Evolutionary conservation across 169 alveolate species (phyloP).

Genomic region (Eimeria maxima): DNA sequence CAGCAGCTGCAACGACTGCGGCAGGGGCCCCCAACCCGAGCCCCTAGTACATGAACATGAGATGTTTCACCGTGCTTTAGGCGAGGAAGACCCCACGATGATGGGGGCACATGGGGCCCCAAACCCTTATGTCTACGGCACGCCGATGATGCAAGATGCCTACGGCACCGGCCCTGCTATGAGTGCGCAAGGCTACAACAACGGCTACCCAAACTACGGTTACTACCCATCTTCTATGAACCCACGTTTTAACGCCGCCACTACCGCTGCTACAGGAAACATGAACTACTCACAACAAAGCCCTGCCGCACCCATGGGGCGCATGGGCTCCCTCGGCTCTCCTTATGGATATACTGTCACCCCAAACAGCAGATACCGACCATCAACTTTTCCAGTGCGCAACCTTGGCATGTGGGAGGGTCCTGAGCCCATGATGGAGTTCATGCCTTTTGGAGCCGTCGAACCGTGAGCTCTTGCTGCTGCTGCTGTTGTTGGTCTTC

Average conservation of each 20-base stretch:
- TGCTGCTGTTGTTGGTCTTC: too few relatives aligned
- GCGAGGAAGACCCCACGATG: slow-evolving; percentile 6
- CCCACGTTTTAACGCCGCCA: neutral
- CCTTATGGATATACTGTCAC: neutral
- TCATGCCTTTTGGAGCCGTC: neutral
- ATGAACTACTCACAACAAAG: neutral
- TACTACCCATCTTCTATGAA: neutral
- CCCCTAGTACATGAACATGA: neutral
- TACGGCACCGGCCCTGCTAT: neutral
- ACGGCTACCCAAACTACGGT: neutral
- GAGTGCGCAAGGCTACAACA: neutral
- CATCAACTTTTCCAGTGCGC: neutral
- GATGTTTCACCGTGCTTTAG: neutral
- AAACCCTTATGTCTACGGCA: neutral
- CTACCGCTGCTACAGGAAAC: neutral
- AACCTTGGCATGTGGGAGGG: slow-evolving; percentile 8
- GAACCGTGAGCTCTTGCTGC: neutral
- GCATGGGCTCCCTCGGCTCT: slow-evolving; percentile 4
- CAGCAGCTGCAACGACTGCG: neutral
- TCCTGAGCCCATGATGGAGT: neutral
- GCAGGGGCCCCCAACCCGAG: neutral
- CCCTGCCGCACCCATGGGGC: slow-evolving; percentile 2
- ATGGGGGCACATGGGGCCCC: neutral
- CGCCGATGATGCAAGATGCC: neutral
- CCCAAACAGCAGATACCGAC: neutral